A percentile compares a stretch with the other conserved stretches of the same genome.
Evolutionary conservation across 257 asterid genomes (phyloP).

Genomic region (Nyctanthes arbortristis): DNA sequence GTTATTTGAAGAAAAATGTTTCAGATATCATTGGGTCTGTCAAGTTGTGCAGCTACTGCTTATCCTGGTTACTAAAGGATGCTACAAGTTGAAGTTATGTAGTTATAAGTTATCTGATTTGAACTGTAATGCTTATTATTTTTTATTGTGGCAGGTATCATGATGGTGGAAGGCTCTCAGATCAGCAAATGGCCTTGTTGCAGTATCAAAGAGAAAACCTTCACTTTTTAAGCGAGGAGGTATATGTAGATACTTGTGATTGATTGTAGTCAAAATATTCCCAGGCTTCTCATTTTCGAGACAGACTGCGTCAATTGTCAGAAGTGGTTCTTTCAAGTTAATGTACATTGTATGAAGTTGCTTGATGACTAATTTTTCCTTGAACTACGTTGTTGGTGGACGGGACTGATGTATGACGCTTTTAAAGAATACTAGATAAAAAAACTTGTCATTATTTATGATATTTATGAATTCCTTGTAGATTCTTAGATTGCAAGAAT

Average conservation of each 20-base stretch:
- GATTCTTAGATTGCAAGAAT: constrained; percentile 94
- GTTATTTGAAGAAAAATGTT: not conserved
- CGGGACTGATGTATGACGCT: constrained; percentile 17
- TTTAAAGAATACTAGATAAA: constrained; percentile 1
- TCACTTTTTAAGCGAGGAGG: constrained; percentile 98
- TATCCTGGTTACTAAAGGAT: constrained; percentile 17
- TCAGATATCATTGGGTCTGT: not conserved
- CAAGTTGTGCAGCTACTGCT: not conserved
- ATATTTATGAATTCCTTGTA: constrained; percentile 36
- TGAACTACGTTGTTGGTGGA: constrained; percentile 6
- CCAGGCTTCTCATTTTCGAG: constrained; percentile 3
- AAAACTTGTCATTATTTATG: constrained; percentile 19
- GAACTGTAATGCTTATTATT: constrained; percentile 4
- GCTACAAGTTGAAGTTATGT: not conserved
- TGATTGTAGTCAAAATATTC: constrained; percentile 8
- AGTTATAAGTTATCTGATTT: constrained; percentile 1
- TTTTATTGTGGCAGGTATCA: constrained; percentile 62
- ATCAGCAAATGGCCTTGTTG: constrained; percentile 99
- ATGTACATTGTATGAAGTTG: constrained; percentile 1
- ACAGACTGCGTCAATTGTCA: not conserved
- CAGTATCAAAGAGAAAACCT: constrained; percentile 98
- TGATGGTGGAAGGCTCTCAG: constrained; percentile 92
- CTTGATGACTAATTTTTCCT: constrained; percentile 14
- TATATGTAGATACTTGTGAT: constrained; percentile 28
- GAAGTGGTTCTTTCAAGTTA: constrained; percentile 3